These are phyloP conservation scores for Saccharum spontaneum DNA, from an alignment of 176 grass and related monocot genomes.

Conservation along the genomic window DNA sequence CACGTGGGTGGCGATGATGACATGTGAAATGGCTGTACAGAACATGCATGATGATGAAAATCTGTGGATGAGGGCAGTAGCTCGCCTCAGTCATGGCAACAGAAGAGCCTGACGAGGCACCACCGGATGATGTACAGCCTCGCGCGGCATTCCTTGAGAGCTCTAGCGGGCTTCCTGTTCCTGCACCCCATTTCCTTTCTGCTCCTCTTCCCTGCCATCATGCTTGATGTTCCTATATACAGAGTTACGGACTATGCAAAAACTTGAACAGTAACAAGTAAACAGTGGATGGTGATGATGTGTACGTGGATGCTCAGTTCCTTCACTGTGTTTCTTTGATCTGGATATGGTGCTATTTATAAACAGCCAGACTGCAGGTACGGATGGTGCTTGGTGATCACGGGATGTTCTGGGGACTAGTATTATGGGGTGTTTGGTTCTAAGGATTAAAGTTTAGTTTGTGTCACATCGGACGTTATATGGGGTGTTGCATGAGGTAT, in stretches of 20 bases:
- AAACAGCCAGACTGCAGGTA: neutral
- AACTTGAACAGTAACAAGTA: neutral
- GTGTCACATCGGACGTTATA: too few species aligned
- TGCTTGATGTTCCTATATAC: neutral
- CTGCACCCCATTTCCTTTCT: neutral
- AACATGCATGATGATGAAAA: too few species aligned
- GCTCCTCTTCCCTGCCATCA: neutral
- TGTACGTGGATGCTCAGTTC: too few species aligned
- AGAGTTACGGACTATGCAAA: neutral
- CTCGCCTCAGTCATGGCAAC: slow-evolving; percentile 20
- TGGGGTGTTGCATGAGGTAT: too few species aligned
- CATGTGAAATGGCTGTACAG: too few species aligned
- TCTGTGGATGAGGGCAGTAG: too few species aligned
- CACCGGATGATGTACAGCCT: slow-evolving; percentile 28
- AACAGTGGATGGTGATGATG: too few species aligned
- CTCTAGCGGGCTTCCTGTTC: neutral
- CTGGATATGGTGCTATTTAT: neutral
- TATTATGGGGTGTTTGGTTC: neutral
- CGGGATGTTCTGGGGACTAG: neutral
- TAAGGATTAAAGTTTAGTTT: too few species aligned
- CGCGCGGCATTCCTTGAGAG: slow-evolving; percentile 2
- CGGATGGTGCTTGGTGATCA: neutral
- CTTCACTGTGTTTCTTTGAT: neutral
- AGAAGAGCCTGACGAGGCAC: slow-evolving; percentile 29
- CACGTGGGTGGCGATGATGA: neutral